A percentile compares a stretch with the other conserved stretches of the same genome.
Conservation (phyloP, 1,139 yeast genomes). For the Blastobotrys illinoisensis region DNA sequence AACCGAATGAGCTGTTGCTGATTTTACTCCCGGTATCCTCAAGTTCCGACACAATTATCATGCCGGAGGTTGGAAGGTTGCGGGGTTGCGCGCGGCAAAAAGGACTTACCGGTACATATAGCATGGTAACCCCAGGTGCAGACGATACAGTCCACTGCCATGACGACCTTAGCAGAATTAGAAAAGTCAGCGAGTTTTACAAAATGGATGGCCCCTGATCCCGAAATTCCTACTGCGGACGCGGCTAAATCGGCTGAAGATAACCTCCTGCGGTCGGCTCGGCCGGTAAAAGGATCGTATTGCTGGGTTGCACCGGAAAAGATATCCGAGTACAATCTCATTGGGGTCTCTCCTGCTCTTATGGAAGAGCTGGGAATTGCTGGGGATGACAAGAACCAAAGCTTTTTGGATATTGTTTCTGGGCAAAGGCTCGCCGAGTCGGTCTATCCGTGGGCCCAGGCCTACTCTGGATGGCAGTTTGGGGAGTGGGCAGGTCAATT, state of each 20-base stretch:
- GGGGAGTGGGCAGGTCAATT: conserved; percentile 96
- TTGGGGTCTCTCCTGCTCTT: conserved; percentile 59
- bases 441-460: conserved; percentile 81
- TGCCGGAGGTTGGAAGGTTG: no score
- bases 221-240: conserved; percentile 46
- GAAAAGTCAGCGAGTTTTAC: conserved; percentile 48
- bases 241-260: conserved; percentile 42
- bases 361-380: conserved; percentile 53
- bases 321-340: conserved; percentile 41
- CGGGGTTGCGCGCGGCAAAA: no score
- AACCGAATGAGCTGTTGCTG: no score
- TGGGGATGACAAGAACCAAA: conserved; percentile 31
- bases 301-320: conserved; percentile 41
- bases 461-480: conserved; percentile 95
- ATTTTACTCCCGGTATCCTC: no score
- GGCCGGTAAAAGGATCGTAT: conserved; percentile 64
- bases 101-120: no score
- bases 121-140: no score
- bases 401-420: conserved; percentile 51
- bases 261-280: conserved; percentile 44
- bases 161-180: conserved; percentile 16
- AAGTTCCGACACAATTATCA: no score
- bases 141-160: no score
- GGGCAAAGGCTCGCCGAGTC: conserved; percentile 49
- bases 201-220: conserved; percentile 51